These are phyloP conservation scores for Macaranga tanarius DNA, from an alignment of 441 rosid species.

Conservation along the genomic window DNA sequence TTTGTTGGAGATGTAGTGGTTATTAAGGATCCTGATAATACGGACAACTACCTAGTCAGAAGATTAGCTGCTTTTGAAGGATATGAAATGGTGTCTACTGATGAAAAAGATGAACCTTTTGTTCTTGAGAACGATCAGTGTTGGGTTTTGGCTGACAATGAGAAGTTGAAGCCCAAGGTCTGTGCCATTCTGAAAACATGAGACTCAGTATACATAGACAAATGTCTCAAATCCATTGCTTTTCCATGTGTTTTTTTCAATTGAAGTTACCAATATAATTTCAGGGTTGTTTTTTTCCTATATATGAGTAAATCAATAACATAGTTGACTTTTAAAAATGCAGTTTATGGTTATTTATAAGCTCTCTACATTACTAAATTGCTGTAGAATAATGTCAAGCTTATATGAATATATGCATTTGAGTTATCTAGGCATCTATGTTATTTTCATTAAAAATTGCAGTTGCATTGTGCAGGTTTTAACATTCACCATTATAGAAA, in stretches of 20 bases:
- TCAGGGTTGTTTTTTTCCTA: not conserved
- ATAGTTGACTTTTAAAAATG: not conserved
- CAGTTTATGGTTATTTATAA: no score
- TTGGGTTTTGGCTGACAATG: slow-evolving; percentile 90
- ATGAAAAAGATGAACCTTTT: slow-evolving; percentile 80
- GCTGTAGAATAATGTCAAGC: no score
- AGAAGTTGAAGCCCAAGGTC: slow-evolving; percentile 77
- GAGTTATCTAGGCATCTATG: not conserved
- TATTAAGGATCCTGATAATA: slow-evolving; percentile 66
- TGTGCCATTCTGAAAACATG: not conserved
- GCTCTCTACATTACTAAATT: no score
- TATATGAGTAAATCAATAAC: not conserved
- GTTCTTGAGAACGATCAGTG: slow-evolving; percentile 74
- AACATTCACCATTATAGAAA: not conserved
- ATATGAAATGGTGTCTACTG: slow-evolving; percentile 75
- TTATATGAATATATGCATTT: no score
- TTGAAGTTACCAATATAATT: not conserved
- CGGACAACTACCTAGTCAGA: slow-evolving; percentile 63
- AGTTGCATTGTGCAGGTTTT: not conserved
- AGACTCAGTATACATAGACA: slow-evolving; percentile 1
- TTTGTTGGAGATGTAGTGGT: slow-evolving; percentile 90
- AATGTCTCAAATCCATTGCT: slow-evolving; percentile 3
- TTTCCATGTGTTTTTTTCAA: not conserved
- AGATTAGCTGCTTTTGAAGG: slow-evolving; percentile 90
- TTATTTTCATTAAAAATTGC: not conserved